phyloP scores from a whole-genome alignment of 2,329 filamentous ascomycete genomes.

The Fusarium hainanense region DNA sequence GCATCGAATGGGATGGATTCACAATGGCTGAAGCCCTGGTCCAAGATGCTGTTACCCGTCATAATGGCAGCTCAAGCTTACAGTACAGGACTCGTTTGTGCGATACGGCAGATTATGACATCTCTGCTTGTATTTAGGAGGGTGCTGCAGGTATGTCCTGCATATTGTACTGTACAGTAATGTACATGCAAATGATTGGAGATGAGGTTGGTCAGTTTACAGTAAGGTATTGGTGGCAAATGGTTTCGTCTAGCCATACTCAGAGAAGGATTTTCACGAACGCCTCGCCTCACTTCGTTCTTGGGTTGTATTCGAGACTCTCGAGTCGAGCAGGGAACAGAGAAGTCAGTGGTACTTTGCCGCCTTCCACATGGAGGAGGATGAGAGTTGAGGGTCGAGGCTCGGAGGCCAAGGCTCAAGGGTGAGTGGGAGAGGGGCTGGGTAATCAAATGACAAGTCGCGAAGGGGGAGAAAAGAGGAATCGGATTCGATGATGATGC shows the following conservation, averaged over 20 bases:
- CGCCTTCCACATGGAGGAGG: slow-evolving; percentile 1
- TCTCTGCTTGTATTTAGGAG: slow-evolving; percentile 31
- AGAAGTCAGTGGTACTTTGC: slow-evolving; percentile 5
- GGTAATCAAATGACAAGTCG: slow-evolving; percentile 16
- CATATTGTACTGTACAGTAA: slow-evolving; percentile 52
- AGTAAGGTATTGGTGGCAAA: slow-evolving; percentile 29
- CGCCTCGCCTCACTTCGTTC: slow-evolving; percentile 17
- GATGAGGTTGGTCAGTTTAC: slow-evolving; percentile 8
- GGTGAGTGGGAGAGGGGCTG: slow-evolving; percentile 17
- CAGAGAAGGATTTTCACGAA: slow-evolving; percentile 35
- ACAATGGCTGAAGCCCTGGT: slow-evolving; percentile 18
- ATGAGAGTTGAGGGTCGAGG: neutral
- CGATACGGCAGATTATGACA: slow-evolving; percentile 29
- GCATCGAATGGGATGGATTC: slow-evolving; percentile 6
- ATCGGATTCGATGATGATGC: slow-evolving; percentile 24
- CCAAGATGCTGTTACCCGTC: slow-evolving; percentile 29
- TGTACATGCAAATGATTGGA: slow-evolving; percentile 47
- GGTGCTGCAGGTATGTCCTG: slow-evolving; percentile 52
- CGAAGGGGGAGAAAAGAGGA: slow-evolving; percentile 42
- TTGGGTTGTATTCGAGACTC: slow-evolving; percentile 32
- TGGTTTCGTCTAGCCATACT: slow-evolving; percentile 18
- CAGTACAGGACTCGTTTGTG: slow-evolving; percentile 16
- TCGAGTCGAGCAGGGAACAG: slow-evolving; percentile 18
- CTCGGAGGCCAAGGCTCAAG: slow-evolving; percentile 9
- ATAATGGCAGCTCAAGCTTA: slow-evolving; percentile 23